Evolutionary conservation across 352 stramenopile species (phyloP).

Genomic region (Globisporangium sylvaticum): DNA sequence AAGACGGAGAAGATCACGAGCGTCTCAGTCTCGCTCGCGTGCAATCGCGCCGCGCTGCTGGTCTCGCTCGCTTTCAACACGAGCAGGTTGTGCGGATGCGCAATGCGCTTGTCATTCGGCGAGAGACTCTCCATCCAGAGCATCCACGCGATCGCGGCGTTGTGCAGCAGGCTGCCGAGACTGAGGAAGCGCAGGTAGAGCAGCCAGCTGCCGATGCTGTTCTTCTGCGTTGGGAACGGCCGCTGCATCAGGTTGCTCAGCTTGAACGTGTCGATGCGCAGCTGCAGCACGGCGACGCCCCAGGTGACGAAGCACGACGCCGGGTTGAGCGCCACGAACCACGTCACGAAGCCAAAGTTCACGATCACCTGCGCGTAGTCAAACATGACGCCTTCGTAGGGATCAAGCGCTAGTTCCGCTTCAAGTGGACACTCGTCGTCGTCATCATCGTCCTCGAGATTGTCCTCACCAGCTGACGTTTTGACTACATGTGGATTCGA

Average conservation of each 20-base stretch:
- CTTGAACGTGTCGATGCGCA: conserved; percentile 61
- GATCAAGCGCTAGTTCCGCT: conserved; percentile 34
- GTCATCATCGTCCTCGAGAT: conserved; percentile 4
- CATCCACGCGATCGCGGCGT: conserved; percentile 33
- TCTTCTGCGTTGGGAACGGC: conserved; percentile 43
- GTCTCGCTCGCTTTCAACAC: conserved; percentile 2
- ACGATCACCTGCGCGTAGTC: conserved; percentile 74
- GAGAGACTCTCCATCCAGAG: conserved; percentile 23
- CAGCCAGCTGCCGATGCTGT: conserved; percentile 60
- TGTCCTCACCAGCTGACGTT: background rate
- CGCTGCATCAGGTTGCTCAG: conserved; percentile 60
- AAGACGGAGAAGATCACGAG: conserved; percentile 42
- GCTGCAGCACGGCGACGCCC: conserved; percentile 48
- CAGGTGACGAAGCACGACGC: conserved; percentile 37
- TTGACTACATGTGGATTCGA: background rate
- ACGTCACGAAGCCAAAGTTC: conserved; percentile 57
- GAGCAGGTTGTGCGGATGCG: conserved; percentile 24
- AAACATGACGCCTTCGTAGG: conserved; percentile 69
- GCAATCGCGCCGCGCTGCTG: background rate
- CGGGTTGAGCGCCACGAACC: conserved; percentile 55
- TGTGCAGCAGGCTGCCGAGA: conserved; percentile 48
- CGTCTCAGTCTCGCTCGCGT: conserved; percentile 26
- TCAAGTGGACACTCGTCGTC: conserved; percentile 20
- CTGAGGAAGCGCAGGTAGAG: conserved; percentile 52
- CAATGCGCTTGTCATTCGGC: conserved; percentile 3